Conservation (phyloP, 2,329 filamentous ascomycete species). For the Helicocarpus griseus region DNA sequence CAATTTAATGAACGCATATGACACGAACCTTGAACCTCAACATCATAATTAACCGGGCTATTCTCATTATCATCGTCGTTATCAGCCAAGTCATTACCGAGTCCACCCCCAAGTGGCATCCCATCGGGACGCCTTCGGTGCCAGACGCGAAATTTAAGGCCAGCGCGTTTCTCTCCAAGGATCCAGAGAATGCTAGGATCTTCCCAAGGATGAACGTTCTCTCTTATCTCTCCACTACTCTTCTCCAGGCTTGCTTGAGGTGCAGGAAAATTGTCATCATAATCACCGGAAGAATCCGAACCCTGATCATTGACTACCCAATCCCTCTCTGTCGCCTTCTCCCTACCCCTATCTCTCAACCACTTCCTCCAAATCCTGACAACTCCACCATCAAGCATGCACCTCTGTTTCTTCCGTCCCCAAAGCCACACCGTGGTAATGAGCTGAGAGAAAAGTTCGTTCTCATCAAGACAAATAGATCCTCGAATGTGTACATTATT, state of each 20-base stretch:
- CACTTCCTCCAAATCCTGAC: conserved; percentile 64
- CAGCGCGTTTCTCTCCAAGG: conserved; percentile 52
- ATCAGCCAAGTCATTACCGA: conserved; percentile 53
- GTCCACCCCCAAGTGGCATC: conserved; percentile 33
- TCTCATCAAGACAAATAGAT: conserved; percentile 54
- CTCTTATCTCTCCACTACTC: conserved; percentile 13
- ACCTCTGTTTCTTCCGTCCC: conserved; percentile 29
- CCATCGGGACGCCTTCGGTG: conserved; percentile 30
- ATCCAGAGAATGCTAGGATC: conserved; percentile 56
- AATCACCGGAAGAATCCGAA: not conserved
- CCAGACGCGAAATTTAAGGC: conserved; percentile 56
- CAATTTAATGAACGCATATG: not conserved
- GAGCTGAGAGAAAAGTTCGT: conserved; percentile 61
- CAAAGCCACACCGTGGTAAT: not conserved
- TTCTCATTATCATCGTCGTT: conserved; percentile 45
- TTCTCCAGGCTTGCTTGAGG: conserved; percentile 15
- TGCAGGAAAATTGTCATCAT: not conserved
- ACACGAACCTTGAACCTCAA: conserved; percentile 60
- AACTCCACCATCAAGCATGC: conserved; percentile 56
- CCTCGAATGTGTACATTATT: not conserved
- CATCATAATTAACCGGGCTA: conserved; percentile 56
- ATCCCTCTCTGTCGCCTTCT: conserved; percentile 18
- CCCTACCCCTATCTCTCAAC: conserved; percentile 40
- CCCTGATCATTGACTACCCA: conserved; percentile 8
- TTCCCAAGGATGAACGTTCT: conserved; percentile 15